These are phyloP conservation scores for Penicillium sp. DNA, from an alignment of 2,329 filamentous ascomycete species.

Conservation along the genomic window DNA sequence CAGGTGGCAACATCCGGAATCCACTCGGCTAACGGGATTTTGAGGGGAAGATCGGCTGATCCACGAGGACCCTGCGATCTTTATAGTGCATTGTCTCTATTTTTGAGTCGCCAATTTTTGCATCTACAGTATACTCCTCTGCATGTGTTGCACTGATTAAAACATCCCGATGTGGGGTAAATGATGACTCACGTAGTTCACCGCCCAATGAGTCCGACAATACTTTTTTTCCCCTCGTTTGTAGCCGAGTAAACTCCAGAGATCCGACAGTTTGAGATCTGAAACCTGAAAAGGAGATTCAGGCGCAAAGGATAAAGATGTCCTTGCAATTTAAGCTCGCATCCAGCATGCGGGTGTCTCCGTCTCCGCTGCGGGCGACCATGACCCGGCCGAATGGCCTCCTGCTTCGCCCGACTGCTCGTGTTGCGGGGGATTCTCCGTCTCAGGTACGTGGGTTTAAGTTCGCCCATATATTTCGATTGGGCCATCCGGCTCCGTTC, in stretches of 20 bases:
- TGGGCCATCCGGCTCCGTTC: background rate
- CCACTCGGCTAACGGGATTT: slow-evolving; percentile 14
- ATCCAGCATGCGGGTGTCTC: slow-evolving; percentile 28
- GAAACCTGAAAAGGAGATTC: background rate
- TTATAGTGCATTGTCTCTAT: background rate
- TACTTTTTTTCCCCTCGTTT: slow-evolving; percentile 7
- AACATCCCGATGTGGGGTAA: slow-evolving; percentile 8
- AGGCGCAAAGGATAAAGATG: slow-evolving; percentile 17
- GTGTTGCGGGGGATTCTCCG: slow-evolving; percentile 20
- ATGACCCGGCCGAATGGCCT: slow-evolving; percentile 29
- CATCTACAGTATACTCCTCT: slow-evolving; percentile 1
- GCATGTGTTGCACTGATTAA: background rate
- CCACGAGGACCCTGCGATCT: background rate
- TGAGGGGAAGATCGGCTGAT: slow-evolving; percentile 12
- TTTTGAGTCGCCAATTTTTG: too few relatives aligned
- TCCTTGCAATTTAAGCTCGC: slow-evolving; percentile 31
- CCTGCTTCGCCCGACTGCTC: slow-evolving; percentile 22
- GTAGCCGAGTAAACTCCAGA: background rate
- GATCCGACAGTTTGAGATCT: background rate
- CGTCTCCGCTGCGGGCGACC: slow-evolving; percentile 27
- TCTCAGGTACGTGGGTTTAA: slow-evolving; percentile 26
- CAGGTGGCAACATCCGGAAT: slow-evolving; percentile 1
- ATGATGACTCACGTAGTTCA: slow-evolving; percentile 22
- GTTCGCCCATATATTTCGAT: slow-evolving; percentile 15
- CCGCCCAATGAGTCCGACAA: slow-evolving; percentile 14